These are phyloP conservation scores for Hygrophorus pudorinus DNA, from an alignment of 768 basidiomycete genomes.

Conservation along the genomic window DNA sequence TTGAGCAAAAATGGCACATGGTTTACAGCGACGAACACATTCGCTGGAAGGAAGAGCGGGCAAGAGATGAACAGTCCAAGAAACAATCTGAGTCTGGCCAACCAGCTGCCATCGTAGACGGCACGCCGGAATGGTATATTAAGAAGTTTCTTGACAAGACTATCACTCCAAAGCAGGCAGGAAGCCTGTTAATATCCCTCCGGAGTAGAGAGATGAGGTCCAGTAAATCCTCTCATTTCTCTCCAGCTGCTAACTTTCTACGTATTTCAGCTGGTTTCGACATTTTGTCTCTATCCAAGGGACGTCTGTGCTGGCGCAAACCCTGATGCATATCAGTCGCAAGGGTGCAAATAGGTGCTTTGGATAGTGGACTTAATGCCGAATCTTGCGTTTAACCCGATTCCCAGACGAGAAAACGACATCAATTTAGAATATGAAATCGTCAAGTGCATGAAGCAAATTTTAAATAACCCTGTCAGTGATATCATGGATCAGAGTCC, in stretches of 20 bases:
- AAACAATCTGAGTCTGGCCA: conserved; percentile 53
- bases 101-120: conserved; percentile 41
- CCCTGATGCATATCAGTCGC: conserved; percentile 64
- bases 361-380: background rate
- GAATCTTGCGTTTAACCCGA: conserved; percentile 6
- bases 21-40: conserved; percentile 77
- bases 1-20: conserved; percentile 89
- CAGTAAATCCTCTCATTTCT: conserved; percentile 13
- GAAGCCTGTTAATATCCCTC: conserved; percentile 64
- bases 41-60: conserved; percentile 66
- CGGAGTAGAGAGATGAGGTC: conserved; percentile 77
- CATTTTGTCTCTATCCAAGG: conserved; percentile 70
- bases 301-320: conserved; percentile 76
- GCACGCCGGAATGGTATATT: conserved; percentile 89
- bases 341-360: conserved; percentile 54
- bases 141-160: conserved; percentile 82
- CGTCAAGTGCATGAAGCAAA: conserved; percentile 75
- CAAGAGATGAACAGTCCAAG: conserved; percentile 49
- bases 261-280: conserved; percentile 59
- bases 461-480: conserved; percentile 60
- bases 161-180: conserved; percentile 72
- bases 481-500: conserved; percentile 10
- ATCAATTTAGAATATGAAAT: conserved; percentile 76
- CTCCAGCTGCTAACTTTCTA: conserved; percentile 12
- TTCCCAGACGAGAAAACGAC: conserved; percentile 49